These are phyloP conservation scores for Termitomyces sp. DNA, from an alignment of 768 basidiomycete genomes.

Conservation along the genomic window DNA sequence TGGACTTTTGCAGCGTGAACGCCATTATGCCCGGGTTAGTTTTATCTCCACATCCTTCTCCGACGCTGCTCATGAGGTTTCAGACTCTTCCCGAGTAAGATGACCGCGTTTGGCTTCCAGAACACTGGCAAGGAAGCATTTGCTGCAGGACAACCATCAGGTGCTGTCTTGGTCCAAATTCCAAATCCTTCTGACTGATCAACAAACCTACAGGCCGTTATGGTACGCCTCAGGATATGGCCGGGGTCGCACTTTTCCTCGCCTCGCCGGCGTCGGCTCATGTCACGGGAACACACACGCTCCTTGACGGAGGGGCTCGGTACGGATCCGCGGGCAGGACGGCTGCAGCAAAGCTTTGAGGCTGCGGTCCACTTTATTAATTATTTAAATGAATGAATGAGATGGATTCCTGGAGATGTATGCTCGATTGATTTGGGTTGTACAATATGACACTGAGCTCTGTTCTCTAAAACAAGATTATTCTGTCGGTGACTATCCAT, in stretches of 20 bases:
- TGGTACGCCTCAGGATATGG: constrained; percentile 61
- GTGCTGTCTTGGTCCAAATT: constrained; percentile 24
- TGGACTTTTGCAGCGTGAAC: constrained; percentile 52
- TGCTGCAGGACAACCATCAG: constrained; percentile 54
- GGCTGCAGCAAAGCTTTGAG: neutral
- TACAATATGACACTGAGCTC: neutral
- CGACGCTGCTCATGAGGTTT: neutral
- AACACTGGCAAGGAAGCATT: constrained; percentile 46
- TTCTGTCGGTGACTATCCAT: neutral
- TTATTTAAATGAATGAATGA: neutral
- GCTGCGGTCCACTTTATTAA: neutral
- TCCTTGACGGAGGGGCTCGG: constrained; percentile 64
- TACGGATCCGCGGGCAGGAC: constrained; percentile 12
- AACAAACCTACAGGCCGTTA: constrained; percentile 44
- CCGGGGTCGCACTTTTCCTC: constrained; percentile 66
- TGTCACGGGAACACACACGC: constrained; percentile 66
- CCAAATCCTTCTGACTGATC: neutral
- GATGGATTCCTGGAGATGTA: neutral
- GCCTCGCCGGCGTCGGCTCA: constrained; percentile 68
- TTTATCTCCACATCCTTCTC: neutral
- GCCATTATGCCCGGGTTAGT: constrained; percentile 75
- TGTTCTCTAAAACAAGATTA: neutral
- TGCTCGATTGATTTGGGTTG: neutral
- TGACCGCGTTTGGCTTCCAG: constrained; percentile 72
- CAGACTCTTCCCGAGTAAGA: constrained; percentile 77